phyloP scores from a whole-genome alignment of 2,329 filamentous ascomycete species.

The Trichoderma atroviride region DNA sequence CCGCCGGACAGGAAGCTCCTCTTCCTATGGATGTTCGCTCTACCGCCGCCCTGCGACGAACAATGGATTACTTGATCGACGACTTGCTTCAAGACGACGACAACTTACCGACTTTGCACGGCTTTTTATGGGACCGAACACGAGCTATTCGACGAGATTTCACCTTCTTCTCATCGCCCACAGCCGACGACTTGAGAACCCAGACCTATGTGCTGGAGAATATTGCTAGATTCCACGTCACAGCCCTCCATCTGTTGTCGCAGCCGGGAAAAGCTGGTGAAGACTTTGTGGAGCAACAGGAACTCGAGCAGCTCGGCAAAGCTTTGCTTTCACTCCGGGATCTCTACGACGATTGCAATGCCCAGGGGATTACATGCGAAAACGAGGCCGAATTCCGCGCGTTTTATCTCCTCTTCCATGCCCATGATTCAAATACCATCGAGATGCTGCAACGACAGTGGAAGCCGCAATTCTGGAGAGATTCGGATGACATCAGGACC shows the following conservation, averaged over 20 bases:
- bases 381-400: constrained; percentile 69
- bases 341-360: constrained; percentile 66
- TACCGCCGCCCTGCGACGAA: constrained; percentile 58
- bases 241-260: constrained; percentile 64
- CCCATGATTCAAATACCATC: constrained; percentile 58
- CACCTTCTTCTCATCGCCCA: constrained; percentile 66
- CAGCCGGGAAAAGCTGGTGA: constrained; percentile 57
- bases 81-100: constrained; percentile 58
- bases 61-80: constrained; percentile 66
- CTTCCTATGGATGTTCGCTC: constrained; percentile 70
- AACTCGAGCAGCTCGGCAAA: constrained; percentile 68
- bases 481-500: constrained; percentile 62
- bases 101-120: constrained; percentile 59
- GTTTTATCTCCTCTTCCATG: constrained; percentile 66
- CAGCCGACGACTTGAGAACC: constrained; percentile 56
- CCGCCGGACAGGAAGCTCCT: constrained; percentile 68
- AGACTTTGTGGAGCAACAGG: constrained; percentile 67
- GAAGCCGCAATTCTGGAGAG: constrained; percentile 57
- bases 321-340: constrained; percentile 66
- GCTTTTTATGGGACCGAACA: constrained; percentile 70
- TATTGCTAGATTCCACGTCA: constrained; percentile 68
- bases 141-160: constrained; percentile 69
- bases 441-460: constrained; percentile 58
- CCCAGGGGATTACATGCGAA: constrained; percentile 58
- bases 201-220: constrained; percentile 67